These are phyloP conservation scores for Phytophthora idaei DNA, from an alignment of 352 stramenopile species.

Conservation along the genomic window DNA sequence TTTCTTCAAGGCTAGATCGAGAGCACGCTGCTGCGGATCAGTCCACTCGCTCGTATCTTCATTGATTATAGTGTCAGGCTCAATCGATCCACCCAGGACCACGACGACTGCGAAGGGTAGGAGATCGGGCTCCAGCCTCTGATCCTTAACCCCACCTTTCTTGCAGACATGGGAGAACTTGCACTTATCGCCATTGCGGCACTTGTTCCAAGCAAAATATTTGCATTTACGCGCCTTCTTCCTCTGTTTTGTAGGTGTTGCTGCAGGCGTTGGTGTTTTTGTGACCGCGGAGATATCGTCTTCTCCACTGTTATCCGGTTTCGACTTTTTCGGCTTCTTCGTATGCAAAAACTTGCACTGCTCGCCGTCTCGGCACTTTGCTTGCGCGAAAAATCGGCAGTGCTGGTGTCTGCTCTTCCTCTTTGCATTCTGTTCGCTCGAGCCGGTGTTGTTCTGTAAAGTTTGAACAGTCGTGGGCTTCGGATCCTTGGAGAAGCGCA, in stretches of 20 bases:
- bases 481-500: neutral
- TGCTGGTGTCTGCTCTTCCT: slow-evolving; percentile 22
- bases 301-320: neutral
- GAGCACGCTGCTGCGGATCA: slow-evolving; percentile 7
- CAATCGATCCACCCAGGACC: slow-evolving; percentile 4
- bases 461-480: neutral
- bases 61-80: neutral
- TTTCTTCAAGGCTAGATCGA: slow-evolving; percentile 50
- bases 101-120: slow-evolving; percentile 18
- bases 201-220: slow-evolving; percentile 52
- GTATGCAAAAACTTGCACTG: slow-evolving; percentile 51
- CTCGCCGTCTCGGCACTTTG: slow-evolving; percentile 54
- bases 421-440: slow-evolving; percentile 4
- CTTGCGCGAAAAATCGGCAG: slow-evolving; percentile 54
- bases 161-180: slow-evolving; percentile 54
- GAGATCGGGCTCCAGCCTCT: slow-evolving; percentile 1
- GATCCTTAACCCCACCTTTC: neutral
- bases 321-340: slow-evolving; percentile 22
- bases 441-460: neutral
- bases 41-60: slow-evolving; percentile 50
- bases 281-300: neutral
- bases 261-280: neutral
- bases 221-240: slow-evolving; percentile 41
- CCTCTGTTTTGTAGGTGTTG: slow-evolving; percentile 7
- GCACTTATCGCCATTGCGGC: slow-evolving; percentile 54